A percentile compares a stretch with the other conserved stretches of the same genome.
Conservation (phyloP, 2,329 filamentous ascomycete species). For the Ploettnerulaceae sp. region DNA sequence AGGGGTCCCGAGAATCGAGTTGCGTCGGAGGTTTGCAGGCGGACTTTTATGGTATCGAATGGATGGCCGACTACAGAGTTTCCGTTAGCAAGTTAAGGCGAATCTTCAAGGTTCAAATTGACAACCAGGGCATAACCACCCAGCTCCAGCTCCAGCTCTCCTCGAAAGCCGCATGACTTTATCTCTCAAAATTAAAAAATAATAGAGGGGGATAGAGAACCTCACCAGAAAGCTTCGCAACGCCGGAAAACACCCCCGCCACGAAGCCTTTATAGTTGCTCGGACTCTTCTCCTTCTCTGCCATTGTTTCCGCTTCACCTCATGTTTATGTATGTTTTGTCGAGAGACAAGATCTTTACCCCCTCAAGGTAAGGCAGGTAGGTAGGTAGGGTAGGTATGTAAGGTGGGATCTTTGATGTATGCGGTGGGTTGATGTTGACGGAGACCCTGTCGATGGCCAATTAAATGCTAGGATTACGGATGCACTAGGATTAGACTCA, state of each 20-base stretch:
- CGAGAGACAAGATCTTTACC: no score
- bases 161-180: no score
- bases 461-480: conserved; percentile 1
- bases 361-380: no score
- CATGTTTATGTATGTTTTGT: neutral
- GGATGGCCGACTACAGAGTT: conserved; percentile 51
- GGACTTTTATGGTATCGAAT: conserved; percentile 96
- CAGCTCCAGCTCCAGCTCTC: no score
- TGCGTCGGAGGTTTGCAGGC: conserved; percentile 77
- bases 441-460: conserved; percentile 3
- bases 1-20: conserved; percentile 79
- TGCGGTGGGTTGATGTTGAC: neutral
- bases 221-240: conserved; percentile 81
- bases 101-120: no score
- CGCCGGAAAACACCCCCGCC: conserved; percentile 90
- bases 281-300: conserved; percentile 37
- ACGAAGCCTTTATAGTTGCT: conserved; percentile 84
- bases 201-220: conserved; percentile 18
- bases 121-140: no score
- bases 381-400: neutral
- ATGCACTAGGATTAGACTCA: conserved; percentile 10
- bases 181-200: no score
- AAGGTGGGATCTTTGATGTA: neutral
- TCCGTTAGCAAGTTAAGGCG: neutral
- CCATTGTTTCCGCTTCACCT: conserved; percentile 18